phyloP scores from a whole-genome alignment of 805 yeast species.

The Ogataea polymorpha region DNA sequence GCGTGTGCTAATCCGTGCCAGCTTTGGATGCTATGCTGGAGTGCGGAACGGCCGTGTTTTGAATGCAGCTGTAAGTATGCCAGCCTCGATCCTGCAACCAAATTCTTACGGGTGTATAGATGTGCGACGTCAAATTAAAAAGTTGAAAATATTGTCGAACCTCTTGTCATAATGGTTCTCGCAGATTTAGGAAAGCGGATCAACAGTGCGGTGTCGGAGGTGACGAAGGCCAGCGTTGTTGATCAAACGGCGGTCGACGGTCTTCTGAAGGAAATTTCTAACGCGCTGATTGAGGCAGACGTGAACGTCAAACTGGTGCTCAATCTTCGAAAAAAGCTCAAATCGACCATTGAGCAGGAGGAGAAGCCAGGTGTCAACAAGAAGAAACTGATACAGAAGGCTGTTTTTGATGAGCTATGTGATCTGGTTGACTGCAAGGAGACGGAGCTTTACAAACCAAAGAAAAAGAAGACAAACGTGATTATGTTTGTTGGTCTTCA shows the following conservation, averaged over 20 bases:
- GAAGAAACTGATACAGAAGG: conserved; percentile 79
- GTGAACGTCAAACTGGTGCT: conserved; percentile 86
- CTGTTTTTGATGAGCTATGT: conserved; percentile 90
- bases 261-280: conserved; percentile 83
- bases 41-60: no score
- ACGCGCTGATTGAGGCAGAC: conserved; percentile 90
- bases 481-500: conserved; percentile 98
- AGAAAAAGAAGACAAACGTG: conserved; percentile 73
- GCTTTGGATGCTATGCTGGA: no score
- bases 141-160: conserved; percentile 7
- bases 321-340: conserved; percentile 68
- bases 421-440: conserved; percentile 71
- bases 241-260: conserved; percentile 55
- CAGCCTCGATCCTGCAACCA: not conserved
- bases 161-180: conserved; percentile 54
- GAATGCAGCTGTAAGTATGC: no score
- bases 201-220: conserved; percentile 67
- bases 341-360: conserved; percentile 50
- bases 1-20: no score
- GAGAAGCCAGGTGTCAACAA: conserved; percentile 61
- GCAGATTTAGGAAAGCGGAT: conserved; percentile 78
- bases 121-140: not conserved
- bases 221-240: conserved; percentile 57
- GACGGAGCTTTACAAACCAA: conserved; percentile 61
- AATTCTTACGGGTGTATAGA: conserved; percentile 3